Evolutionary conservation across 768 basidiomycete species (phyloP), one percentile per base, ranked within the genome.

Genomic region (Dacryopinax spathularia): DNA sequence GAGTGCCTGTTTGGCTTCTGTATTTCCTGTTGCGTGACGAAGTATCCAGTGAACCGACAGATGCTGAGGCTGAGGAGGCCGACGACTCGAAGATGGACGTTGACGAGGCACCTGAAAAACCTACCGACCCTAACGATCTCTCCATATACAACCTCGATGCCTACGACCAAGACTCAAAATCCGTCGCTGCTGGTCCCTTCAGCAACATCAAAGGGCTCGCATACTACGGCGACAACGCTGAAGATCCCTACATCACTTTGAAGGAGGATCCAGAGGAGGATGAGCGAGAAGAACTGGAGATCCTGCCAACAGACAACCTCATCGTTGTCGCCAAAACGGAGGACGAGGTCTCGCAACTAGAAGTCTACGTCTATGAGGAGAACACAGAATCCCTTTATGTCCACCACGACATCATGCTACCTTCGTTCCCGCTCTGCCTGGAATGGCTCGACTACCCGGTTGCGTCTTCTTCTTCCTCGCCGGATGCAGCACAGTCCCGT

Each of bases 391-490:
- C 91, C 72, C 82, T 98, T 41, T 98, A 93, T 72, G 89, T 88
- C 36, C 96, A 98, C 73, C 96, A 99, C 75, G 96, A 99, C 73
- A 81, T 97, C 73, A 91, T 99, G 86, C 82, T 99, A 33, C 93
- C 95, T 67, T 91, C 91, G 67, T 93, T 97, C 75, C 96, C 96
- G 9, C 86, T 99, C 64, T 98, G 95, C 70, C 88, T 99, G 64
- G 96, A 99, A 79, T 99, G 96, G 96, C 86, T 97, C 65, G 91
- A 98, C 73, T 97, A 92, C 74, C 82, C 87, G n/a, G 89, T 91
- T 25, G 75, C 48, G 33, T 65, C 65, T 31, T 66, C 67, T 2
- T 41, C 29, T 77, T 78, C 63, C 70, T 75, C 34, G 67, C 73
- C 68, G 64, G 73, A 62, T 62, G 71, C 22, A 69, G 73, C 16